A percentile compares a stretch with the other conserved stretches of the same genome.
phyloP scores from a whole-genome alignment of 208 protist species.

The Angomonas desouzai region DNA sequence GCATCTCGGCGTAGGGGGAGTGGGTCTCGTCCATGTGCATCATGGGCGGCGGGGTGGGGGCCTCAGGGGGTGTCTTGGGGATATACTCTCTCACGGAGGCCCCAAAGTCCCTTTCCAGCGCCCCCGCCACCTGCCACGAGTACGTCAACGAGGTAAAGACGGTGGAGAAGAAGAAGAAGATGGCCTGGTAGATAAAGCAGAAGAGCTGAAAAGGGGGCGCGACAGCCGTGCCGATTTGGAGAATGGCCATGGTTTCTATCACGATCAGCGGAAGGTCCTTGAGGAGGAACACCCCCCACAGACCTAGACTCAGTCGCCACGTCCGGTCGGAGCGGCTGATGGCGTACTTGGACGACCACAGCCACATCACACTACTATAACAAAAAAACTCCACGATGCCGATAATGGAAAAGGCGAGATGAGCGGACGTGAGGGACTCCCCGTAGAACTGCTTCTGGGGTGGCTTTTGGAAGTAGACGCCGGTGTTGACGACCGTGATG shows the following conservation, averaged over 20 bases:
- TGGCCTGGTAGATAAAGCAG: constrained; percentile 44
- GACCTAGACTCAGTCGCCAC: constrained; percentile 29
- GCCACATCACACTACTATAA: constrained; percentile 48
- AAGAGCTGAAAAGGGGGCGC: constrained; percentile 30
- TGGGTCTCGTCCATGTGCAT: neutral
- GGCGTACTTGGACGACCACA: constrained; percentile 52
- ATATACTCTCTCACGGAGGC: constrained; percentile 7
- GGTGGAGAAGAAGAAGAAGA: constrained; percentile 40
- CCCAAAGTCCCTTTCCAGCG: constrained; percentile 32
- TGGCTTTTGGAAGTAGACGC: constrained; percentile 35
- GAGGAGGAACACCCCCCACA: constrained; percentile 39
- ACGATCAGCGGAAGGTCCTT: constrained; percentile 55
- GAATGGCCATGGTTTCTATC: constrained; percentile 35
- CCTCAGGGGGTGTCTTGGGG: neutral
- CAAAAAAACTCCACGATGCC: constrained; percentile 36
- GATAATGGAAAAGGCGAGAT: constrained; percentile 56
- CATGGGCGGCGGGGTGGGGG: constrained; percentile 5
- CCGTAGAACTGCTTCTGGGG: constrained; percentile 20
- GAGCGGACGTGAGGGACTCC: constrained; percentile 22
- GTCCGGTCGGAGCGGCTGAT: constrained; percentile 30
- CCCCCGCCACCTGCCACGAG: constrained; percentile 42
- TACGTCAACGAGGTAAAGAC: constrained; percentile 32
- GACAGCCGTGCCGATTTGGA: constrained; percentile 28
- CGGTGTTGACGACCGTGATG: constrained; percentile 43
- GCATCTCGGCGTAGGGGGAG: neutral